Base-by-base conservation (phyloP, 306 rosid genomes). In the Trichosanthes truncata region DNA sequence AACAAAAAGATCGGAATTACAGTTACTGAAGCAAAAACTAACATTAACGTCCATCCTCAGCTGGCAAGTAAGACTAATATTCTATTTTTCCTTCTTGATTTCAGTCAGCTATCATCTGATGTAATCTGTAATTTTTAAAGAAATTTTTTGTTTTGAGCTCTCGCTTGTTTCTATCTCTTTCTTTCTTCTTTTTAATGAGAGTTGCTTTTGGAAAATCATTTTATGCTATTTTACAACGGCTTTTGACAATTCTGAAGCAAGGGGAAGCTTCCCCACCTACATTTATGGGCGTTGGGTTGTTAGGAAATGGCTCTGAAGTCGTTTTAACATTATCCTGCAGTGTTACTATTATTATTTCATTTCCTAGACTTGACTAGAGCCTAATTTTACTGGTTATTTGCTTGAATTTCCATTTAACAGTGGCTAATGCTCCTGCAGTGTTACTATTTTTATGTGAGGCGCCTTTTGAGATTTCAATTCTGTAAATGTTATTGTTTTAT, bases 11-110 rank as follows among this genome's bases (percentile, higher is more conserved):
- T 81, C 79, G 10, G 91, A 89, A 81, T 82, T 92, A 57, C 92
- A 87, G 83, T 59, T 82, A 81, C 81, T 88, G 87, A 87, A 88
- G 85, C 93, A 89, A 79, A 89, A 82, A 52, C 73, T 90, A 77
- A 95, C 88, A 84, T 83, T 95, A 56, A 84, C 89, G 18, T 85
- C 90, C 83, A 86, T 95, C 83, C 89, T 95, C 81, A 88, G 89
- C 78, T 89, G 85, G 82, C 97, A 95, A 84, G 98, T 95, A 89
- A 89, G 97, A 87, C 82, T 60, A 73, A 69, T 74, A 59, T 14
- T 56, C 41, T 52, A 31, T 41, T 76, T 55, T 57, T 36, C 5
- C 62, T 77, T 74, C 38, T 55, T 76, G n/a, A 21, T 80, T 82
- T 55, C 57, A 10, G 74, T 38, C 31, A 67, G 51, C 51, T 20